Evolutionary conservation across 2,329 filamentous ascomycete species (phyloP), one percentile per base, ranked within the genome.

Genomic region (Cryphonectria naterciae): DNA sequence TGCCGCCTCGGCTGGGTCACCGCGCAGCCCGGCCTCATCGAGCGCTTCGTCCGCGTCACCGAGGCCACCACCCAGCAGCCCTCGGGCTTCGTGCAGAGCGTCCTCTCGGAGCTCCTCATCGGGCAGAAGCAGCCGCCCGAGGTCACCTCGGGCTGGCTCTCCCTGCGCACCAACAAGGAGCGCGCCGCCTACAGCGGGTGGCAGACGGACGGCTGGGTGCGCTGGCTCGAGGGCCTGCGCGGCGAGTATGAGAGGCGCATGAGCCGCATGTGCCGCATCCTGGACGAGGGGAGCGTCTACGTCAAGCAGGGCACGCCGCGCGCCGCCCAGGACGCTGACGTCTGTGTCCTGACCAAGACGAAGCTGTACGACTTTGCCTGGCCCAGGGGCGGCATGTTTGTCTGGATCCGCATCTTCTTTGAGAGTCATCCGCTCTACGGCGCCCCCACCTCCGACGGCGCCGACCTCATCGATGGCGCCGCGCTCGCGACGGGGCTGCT

Each of bases 1-100:
- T 97, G 93, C 78, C 90, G 95, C 41, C 84, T 98, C 1, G 95
- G 95, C 56, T 98, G 94, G 93, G 90, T 97, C 74, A 97, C 95
- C 0, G 91, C 92, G 0, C 92, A 97, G 77, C 94, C 94, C 1
- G 89, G 84, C 0, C 83, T 98, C 64, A 85, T 94, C 63, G 93
- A 97, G 80, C 89, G 92, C 8, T 83, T 96, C 64, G 78, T 86
- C 22, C 91, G 92, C 69, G 92, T 97, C 76, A 91, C 90, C 28
- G 95, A 98, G 80, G 86, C 88, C 0, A 87, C 87, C 25, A 97
- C 94, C 0, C 92, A 95, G 77, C 92, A 95, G 74, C 94, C 95
- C 0, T 95, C 92, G 0, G 95, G 95, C 25, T 97, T 98, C 78
- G 93, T 95, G 15, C 95, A 98, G 80, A 87, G 90, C 70, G 89